These are phyloP conservation scores for Cyclotella cryptica DNA, from an alignment of 108 stramenopile species.

Conservation along the genomic window DNA sequence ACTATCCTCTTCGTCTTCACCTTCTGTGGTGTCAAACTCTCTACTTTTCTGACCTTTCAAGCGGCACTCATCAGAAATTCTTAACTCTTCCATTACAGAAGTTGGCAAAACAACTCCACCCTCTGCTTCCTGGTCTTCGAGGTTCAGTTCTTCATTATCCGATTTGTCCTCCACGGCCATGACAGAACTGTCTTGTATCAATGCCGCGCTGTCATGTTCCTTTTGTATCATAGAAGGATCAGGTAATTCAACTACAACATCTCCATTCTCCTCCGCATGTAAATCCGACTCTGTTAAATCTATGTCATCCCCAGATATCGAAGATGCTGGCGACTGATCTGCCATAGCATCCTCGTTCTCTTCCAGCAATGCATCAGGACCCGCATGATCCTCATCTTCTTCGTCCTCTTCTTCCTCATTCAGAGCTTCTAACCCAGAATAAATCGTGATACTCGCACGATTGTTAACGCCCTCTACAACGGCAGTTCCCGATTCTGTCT, in stretches of 20 bases:
- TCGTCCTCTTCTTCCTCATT: conserved; percentile 33
- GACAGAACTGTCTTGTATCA: conserved; percentile 6
- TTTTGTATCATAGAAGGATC: conserved; percentile 7
- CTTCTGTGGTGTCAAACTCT: conserved; percentile 10
- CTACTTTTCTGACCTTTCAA: conserved; percentile 4
- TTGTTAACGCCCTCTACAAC: background rate
- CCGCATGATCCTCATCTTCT: conserved; percentile 17
- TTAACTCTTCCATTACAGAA: conserved; percentile 6
- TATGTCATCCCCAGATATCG: conserved; percentile 19
- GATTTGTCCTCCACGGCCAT: conserved; percentile 22
- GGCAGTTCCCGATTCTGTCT: background rate
- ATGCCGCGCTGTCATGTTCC: conserved; percentile 1
- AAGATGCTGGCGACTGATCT: conserved; percentile 20
- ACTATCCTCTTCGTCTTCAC: background rate
- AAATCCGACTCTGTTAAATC: background rate
- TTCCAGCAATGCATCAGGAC: background rate
- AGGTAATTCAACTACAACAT: conserved; percentile 20
- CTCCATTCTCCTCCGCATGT: background rate
- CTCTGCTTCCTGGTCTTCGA: conserved; percentile 12
- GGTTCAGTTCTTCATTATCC: conserved; percentile 21
- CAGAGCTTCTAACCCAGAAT: conserved; percentile 20
- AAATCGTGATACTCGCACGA: background rate
- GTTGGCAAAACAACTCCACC: conserved; percentile 4
- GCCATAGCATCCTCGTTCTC: background rate
- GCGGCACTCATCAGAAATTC: conserved; percentile 7